phyloP scores from a whole-genome alignment of 2,329 filamentous ascomycete genomes.

The Sphaerulina vaccinii region DNA sequence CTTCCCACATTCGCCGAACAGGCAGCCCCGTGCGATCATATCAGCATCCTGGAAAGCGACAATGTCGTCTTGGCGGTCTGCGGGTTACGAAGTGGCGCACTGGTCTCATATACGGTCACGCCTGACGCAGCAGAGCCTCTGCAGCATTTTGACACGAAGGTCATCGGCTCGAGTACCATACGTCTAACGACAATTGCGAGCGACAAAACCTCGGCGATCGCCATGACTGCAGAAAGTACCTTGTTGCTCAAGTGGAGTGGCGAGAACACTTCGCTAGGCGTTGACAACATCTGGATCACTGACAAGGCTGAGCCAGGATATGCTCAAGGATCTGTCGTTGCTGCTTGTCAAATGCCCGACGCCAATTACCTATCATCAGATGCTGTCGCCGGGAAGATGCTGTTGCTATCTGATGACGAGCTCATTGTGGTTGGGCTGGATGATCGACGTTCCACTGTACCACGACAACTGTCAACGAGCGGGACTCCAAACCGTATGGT shows the following conservation, averaged over 20 bases:
- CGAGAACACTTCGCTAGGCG: slow-evolving; percentile 7
- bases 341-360: slow-evolving; percentile 27
- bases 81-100: slow-evolving; percentile 34
- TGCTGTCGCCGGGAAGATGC: slow-evolving; percentile 25
- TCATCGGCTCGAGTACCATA: slow-evolving; percentile 31
- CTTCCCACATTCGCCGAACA: slow-evolving; percentile 8
- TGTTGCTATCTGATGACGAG: slow-evolving; percentile 29
- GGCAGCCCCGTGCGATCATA: slow-evolving; percentile 27
- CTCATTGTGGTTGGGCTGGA: slow-evolving; percentile 26
- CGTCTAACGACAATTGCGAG: slow-evolving; percentile 23
- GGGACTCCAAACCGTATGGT: slow-evolving; percentile 35
- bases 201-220: slow-evolving; percentile 22
- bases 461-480: slow-evolving; percentile 31
- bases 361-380: slow-evolving; percentile 22
- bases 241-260: slow-evolving; percentile 31
- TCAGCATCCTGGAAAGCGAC: slow-evolving; percentile 23
- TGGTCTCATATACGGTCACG: slow-evolving; percentile 23
- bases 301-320: slow-evolving; percentile 32
- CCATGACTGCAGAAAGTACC: slow-evolving; percentile 29
- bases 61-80: slow-evolving; percentile 25
- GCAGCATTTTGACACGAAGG: slow-evolving; percentile 12
- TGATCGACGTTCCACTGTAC: slow-evolving; percentile 23
- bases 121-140: slow-evolving; percentile 7
- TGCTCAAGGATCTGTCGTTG: slow-evolving; percentile 27
- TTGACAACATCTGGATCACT: slow-evolving; percentile 33